A percentile compares a stretch with the other conserved stretches of the same genome.
Evolutionary conservation across 1,284 basidiomycete genomes (phyloP).

Genomic region (Ustilago tritici): DNA sequence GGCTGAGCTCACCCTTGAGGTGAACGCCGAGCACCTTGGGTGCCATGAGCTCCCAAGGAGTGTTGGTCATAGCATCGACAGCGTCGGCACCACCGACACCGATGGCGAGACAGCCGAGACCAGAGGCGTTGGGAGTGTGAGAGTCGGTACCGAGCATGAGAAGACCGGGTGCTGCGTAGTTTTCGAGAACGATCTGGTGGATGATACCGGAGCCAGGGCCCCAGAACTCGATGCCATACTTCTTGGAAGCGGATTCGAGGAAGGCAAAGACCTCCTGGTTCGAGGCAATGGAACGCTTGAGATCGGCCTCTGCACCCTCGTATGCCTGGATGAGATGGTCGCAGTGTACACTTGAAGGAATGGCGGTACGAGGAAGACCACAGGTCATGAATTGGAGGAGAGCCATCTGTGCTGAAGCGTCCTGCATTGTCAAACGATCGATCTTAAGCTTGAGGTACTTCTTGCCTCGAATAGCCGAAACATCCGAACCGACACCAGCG

Average conservation of each 20-base stretch:
- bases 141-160: conserved; percentile 81
- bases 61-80: conserved; percentile 97
- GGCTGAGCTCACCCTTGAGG: conserved; percentile 86
- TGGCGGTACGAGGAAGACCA: conserved; percentile 84
- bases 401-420: conserved; percentile 99
- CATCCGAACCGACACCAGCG: conserved; percentile 75
- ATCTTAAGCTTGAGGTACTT: conserved; percentile 90
- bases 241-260: conserved; percentile 90
- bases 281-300: conserved; percentile 84
- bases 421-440: conserved; percentile 98
- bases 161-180: conserved; percentile 81
- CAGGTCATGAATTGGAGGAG: conserved; percentile 99
- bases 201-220: conserved; percentile 86
- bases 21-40: conserved; percentile 85
- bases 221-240: conserved; percentile 91
- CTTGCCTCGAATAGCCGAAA: conserved; percentile 78
- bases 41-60: conserved; percentile 98
- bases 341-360: conserved; percentile 91
- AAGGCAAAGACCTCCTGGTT: conserved; percentile 99
- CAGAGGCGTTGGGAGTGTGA: conserved; percentile 98
- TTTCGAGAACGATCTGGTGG: conserved; percentile 98
- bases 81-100: conserved; percentile 99
- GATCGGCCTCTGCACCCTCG: conserved; percentile 83
- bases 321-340: conserved; percentile 79
- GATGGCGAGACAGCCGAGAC: conserved; percentile 96